Evolutionary conservation across 495 filamentous ascomycete species (phyloP).

Genomic region (Penicillium pulvis): DNA sequence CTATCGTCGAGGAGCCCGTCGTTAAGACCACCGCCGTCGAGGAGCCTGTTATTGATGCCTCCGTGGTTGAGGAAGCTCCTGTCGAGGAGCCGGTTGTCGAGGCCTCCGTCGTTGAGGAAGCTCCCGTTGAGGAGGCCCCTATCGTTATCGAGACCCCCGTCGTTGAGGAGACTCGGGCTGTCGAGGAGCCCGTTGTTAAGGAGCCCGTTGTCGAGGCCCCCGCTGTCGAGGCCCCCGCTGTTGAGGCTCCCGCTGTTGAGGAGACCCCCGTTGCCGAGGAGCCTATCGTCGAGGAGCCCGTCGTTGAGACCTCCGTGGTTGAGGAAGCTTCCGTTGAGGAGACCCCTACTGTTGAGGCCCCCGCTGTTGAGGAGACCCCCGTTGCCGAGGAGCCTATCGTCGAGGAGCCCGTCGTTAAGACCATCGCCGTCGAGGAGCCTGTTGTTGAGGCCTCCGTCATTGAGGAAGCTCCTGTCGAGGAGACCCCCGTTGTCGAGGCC

Average conservation of each 20-base stretch:
- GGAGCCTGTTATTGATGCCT: too few relatives aligned
- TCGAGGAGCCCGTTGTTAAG: too few relatives aligned
- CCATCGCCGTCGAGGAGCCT: not conserved
- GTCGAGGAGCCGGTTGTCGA: too few relatives aligned
- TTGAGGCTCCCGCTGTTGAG: not conserved
- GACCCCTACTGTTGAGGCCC: not conserved
- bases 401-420: not conserved
- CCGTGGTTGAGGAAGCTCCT: too few relatives aligned
- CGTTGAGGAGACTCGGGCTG: not conserved
- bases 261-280: not conserved
- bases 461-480: too few relatives aligned
- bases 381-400: not conserved
- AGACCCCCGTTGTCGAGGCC: not conserved
- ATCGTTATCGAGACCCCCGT: conserved; percentile 6
- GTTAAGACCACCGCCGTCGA: too few relatives aligned
- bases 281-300: not conserved
- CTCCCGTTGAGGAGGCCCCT: too few relatives aligned
- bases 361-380: not conserved
- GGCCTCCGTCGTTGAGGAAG: too few relatives aligned
- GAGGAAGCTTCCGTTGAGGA: conserved; percentile 9
- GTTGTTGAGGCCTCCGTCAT: not conserved
- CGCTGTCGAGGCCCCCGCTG: too few relatives aligned
- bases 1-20: not conserved
- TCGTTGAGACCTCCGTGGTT: not conserved
- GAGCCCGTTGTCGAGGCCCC: too few relatives aligned